Conservation (phyloP, 345 rosid species). For the Populus nigra region DNA sequence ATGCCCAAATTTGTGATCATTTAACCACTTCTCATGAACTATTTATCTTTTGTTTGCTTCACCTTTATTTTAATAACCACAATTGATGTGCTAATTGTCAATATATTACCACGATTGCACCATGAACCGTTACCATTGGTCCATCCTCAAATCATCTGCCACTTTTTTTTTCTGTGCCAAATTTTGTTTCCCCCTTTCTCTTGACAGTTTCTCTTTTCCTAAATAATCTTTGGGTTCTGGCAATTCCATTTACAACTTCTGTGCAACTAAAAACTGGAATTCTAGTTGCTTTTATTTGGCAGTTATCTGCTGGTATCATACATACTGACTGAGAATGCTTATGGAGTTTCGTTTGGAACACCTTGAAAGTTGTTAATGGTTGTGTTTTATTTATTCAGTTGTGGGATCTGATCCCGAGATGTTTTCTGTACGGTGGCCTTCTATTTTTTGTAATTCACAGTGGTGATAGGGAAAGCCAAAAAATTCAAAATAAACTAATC, state of each 20-base stretch:
- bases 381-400: background rate
- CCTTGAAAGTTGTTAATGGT: background rate
- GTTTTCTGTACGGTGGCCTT: too few relatives aligned
- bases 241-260: background rate
- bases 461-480: background rate
- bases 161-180: background rate
- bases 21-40: background rate
- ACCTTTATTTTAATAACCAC: background rate
- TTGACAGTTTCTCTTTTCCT: background rate
- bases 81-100: background rate
- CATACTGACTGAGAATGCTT: background rate
- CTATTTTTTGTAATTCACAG: background rate
- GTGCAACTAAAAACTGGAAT: background rate
- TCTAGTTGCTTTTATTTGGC: background rate
- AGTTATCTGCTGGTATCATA: background rate
- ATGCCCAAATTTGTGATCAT: background rate
- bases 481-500: background rate
- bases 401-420: background rate
- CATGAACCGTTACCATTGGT: background rate
- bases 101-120: background rate
- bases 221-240: background rate
- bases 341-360: background rate
- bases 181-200: background rate
- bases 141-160: background rate
- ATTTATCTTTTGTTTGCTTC: background rate